Evolutionary conservation across 2,329 filamentous ascomycete species (phyloP), one percentile per base, ranked within the genome.

Genomic region (Pseudogymnoascus sp.): DNA sequence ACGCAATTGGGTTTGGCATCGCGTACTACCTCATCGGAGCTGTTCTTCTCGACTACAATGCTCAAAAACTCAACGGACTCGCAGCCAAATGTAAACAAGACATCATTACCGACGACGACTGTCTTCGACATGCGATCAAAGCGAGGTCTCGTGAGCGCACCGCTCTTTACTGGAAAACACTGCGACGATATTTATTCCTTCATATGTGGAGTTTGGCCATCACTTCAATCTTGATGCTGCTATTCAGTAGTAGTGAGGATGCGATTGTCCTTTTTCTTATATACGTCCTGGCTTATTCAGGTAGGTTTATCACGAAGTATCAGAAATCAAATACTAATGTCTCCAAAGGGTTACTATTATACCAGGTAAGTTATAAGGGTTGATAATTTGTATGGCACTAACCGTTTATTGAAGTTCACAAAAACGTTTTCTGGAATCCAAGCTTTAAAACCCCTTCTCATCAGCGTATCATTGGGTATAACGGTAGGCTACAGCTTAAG

Each of bases 341-440:
- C 6, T 30, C 28, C 5, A 30, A 30, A 30, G 28, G 28, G 28
- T 67, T 82, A 38, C 71, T 82, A 5, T 77, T 75, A 65, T 82
- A 81, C 61, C 79, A 79, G 28, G 28, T 30, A 30, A 30, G 28
- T 30, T 30, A 30, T 30, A 30, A 30, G 28, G 28, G 8, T 30
- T 30, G 2, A 30, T 30, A 30, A 30, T 30, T 30, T 30, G 28
- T 30, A 30, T 30, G 28, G 28, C 28, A 30, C 28, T 30, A 30
- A 30, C 28, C 28, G 28, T 30, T 9, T 30, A 30, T 30, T 30
- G 28, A 30, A 30, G 28, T 79, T 78, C 68, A 78, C 72, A 37
- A 78, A 76, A 67, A 79, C 81, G 39, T 81, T 79, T 65, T 75
- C 75, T 6, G 79, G 78, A 0, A 74, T 76, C 1, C 72, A 76